Evolutionary conservation across 1,284 basidiomycete species (phyloP).

Genomic region (Trichosporon sp.): DNA sequence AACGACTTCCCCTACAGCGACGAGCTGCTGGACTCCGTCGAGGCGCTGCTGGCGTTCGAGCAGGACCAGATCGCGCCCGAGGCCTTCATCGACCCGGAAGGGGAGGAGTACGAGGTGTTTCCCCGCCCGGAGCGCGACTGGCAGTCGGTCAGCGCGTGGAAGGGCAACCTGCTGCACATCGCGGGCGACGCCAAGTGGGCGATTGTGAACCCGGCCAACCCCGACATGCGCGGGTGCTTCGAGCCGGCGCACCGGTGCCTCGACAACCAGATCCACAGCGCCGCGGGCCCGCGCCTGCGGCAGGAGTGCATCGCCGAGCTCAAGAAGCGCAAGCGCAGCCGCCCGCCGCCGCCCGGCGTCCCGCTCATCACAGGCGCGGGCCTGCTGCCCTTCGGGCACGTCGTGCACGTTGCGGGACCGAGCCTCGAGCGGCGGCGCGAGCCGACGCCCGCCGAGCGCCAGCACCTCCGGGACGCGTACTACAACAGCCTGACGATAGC

Average conservation of each 20-base stretch:
- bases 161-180: neutral
- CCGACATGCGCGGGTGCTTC: conserved; percentile 18
- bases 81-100: neutral
- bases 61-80: neutral
- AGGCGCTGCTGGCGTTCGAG: neutral
- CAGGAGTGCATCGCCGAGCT: conserved; percentile 4
- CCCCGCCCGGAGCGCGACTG: neutral
- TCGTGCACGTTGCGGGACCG: conserved; percentile 16
- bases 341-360: neutral
- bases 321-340: neutral
- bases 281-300: conserved; percentile 10
- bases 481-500: neutral
- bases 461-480: neutral
- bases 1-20: neutral
- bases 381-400: neutral
- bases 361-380: conserved; percentile 9
- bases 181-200: conserved; percentile 4
- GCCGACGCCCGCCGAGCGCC: neutral
- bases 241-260: conserved; percentile 15
- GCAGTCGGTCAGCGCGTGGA: neutral
- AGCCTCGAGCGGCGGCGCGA: neutral
- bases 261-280: conserved; percentile 17
- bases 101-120: neutral
- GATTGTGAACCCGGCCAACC: conserved; percentile 17
- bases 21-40: neutral